Evolutionary conservation across 306 rosid species (phyloP), one percentile per base, ranked within the genome.

Genomic region (Elaeagnus macrophylla): DNA sequence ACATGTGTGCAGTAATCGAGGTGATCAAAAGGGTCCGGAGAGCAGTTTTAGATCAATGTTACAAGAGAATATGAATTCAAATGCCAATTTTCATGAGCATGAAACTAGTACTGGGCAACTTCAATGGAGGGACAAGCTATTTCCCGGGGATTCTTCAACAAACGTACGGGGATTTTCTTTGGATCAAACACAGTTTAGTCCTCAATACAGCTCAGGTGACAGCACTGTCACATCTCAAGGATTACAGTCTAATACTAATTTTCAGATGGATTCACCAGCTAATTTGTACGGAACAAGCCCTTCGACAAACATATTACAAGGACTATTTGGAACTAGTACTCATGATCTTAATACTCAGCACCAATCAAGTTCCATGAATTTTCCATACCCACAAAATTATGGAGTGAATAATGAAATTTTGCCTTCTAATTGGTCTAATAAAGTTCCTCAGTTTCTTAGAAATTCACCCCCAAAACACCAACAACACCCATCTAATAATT

Each of bases 371-470:
- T 10, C 59, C 1, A 64, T 75, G 18, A 75, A 35, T 54, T 75
- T 75, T 51, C 69, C 77, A 12, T 80, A 76, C 50, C 69, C 69
- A 20, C 42, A 76, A 42, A 79, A 61, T 57, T 87, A 76, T 61
- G 87, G 85, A 7, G 54, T 72, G 63, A 88, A 68, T 68, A 82
- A 86, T 36, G 45, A 4, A 54, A 77, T 40, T 50, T 80, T 25
- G 57, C 54, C 82, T 45, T 71, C 67, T 48, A 54, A 45, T 54
- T 54, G 75, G 75, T 72, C 72, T 2, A 89, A 25, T 25, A 25
- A 87, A 76, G 82, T 77, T 37, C 85, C 99, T 66, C 96, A 71
- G 48, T 93, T 82, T 62, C 71, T 82, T 19, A 75, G 95, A 83
- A 62, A 64, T 55, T 79, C 95, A 8, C 82, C 96, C 37, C 96